Evolutionary conservation across 805 yeast species (phyloP), one percentile per base, ranked within the genome.

Genomic region (Pichia insulana): DNA sequence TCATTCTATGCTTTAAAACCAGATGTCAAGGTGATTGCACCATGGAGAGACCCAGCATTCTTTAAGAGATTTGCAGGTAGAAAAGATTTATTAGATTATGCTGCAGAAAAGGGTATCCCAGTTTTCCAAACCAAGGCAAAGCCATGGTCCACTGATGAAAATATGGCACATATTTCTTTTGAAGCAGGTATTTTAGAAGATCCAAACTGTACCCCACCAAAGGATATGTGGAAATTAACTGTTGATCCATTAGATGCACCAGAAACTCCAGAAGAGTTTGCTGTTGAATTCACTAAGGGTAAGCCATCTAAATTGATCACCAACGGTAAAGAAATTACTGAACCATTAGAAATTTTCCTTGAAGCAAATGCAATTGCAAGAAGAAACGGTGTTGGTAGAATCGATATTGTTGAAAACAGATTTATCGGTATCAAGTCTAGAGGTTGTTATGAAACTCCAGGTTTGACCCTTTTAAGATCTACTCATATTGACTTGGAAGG

Each of bases 91-190:
- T 76, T 92, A 58, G 96, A 84, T 36, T 92, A 92, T 64, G 96
- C 99, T 50, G 92, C 84, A 43, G 76, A 76, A 55, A 92, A 92
- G 76, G 78, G 75, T 56, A 92, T 92, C 54, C 95, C 94, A 50
- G 99, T 92, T 45, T 73, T 94, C 39, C 99, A 92, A 73, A 92
- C 99, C 54, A 88, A 88, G 68, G 87, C 97, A 52, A 92, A 92
- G 74, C 99, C 99, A 56, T 92, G 99, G 99, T 89, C 97, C 30
- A 92, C 98, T 45, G 99, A 92, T 65, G 99, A 92, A 73, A 92
- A 92, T 77, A 72, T 90, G 79, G 98, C 97, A 37, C 99, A 92
- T 69, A 92, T 92, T 65, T 90, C 97, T 32, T 92, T 85, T 65
- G 99, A 92, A 74, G 99, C 99, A 51, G 99, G 99, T 69, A 92